Conservation (phyloP, 805 yeast genomes). For the Lipomyces orientalis region DNA sequence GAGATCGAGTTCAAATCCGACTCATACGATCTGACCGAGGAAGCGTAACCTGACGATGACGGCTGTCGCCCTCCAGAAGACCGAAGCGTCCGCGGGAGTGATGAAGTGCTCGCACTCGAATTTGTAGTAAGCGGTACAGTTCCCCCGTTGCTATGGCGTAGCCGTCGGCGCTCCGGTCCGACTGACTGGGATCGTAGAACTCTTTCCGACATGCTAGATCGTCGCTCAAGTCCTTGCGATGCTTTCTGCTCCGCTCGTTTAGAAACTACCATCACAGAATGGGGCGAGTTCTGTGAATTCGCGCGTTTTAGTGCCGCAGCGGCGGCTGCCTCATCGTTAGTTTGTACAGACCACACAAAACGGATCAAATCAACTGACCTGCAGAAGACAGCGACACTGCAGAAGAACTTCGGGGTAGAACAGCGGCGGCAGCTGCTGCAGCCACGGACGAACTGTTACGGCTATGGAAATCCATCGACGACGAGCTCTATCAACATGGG, state of each 20-base stretch:
- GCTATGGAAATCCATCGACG: slow-evolving; percentile 28
- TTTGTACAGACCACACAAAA: slow-evolving; percentile 5
- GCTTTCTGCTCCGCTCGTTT: slow-evolving; percentile 16
- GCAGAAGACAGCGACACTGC: slow-evolving; percentile 31
- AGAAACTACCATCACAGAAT: slow-evolving; percentile 20
- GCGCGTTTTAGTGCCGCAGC: slow-evolving; percentile 33
- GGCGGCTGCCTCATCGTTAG: slow-evolving; percentile 21
- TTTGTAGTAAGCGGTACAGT: slow-evolving; percentile 8
- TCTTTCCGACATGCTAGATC: slow-evolving; percentile 32
- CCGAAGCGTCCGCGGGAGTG: slow-evolving; percentile 17
- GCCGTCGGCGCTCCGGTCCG: slow-evolving; percentile 3
- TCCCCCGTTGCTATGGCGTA: slow-evolving; percentile 1
- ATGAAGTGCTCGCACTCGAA: slow-evolving; percentile 16
- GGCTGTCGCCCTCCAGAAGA: slow-evolving; percentile 1
- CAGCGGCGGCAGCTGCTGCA: slow-evolving; percentile 26
- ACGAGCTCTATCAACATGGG: slow-evolving; percentile 19
- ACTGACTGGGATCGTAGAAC: slow-evolving; percentile 19
- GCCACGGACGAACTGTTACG: slow-evolving; percentile 4
- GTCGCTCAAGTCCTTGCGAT: slow-evolving; percentile 16
- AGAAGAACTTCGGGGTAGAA: slow-evolving; percentile 27
- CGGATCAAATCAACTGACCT: slow-evolving; percentile 18
- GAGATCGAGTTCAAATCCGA: slow-evolving; percentile 33
- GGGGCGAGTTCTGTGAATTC: slow-evolving; percentile 9
- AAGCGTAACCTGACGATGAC: slow-evolving; percentile 26
- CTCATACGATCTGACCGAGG: slow-evolving; percentile 30